Base-by-base conservation (phyloP, 2,329 filamentous ascomycete genomes). In the Cladosporium sp. region DNA sequence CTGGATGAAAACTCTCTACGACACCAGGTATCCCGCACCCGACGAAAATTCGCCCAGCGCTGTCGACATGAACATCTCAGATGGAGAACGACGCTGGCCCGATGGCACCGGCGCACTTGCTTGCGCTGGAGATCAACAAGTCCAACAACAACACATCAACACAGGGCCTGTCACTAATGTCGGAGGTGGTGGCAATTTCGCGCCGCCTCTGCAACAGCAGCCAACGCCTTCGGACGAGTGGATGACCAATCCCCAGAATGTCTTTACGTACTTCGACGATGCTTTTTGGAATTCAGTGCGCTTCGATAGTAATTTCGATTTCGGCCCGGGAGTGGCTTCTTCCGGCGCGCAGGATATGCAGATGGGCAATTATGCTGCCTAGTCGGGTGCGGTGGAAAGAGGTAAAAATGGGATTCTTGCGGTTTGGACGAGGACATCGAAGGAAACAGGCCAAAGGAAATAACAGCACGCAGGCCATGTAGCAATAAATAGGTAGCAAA, bases 1-100 rank as follows among this genome's bases (percentile, higher is more conserved):
- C 12, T 64, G 56, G 53, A 60, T 64, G 58, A 60, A 60, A 50
- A 51, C 52, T 7, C 51, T 64, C 5, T 65, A 60, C 47, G 59
- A 64, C 13, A 39, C 56, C 4, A 59, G 29, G 22, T 48, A 48
- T 13, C 45, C 45, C 8, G 4, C 32, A 34, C 32, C 32, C 6
- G 12, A 13, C 32, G 12, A 13, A 12, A 34, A 5, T 15, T 34
- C n/a, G 12, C 43, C 43, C 8, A 30, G 29, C 3, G 30, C 29
- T 12, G 29, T 30, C n/a, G 22, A 27, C 22, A 27, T 45, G 2
- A 34, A 47, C 22, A 20, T 38, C 34, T 27, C 20, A 17, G 43
- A 37, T 2, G 43, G 43, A 11, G 43, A 32, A 3, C 13, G 43
- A 24, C 43, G 43, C 15, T 47, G 43, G 43, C 43, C 43, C 5